Evolutionary conservation across 73 alveolate species (phyloP).

Genomic region (Paraurostyla sp.): DNA sequence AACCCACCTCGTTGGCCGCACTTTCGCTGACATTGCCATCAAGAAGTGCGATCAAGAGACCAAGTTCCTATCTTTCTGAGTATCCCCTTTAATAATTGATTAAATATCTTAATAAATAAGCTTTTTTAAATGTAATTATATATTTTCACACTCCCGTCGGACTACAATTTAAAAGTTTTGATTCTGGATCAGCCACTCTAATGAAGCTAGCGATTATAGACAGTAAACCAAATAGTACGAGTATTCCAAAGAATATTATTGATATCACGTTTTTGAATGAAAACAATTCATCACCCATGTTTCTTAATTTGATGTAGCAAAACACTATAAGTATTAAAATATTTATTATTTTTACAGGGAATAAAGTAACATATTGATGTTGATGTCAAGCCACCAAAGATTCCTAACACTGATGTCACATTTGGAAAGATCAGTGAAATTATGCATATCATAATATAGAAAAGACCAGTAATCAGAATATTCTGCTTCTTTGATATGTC

Average conservation of each 20-base stretch:
- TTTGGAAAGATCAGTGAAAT: constrained; percentile 23
- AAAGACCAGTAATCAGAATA: not conserved
- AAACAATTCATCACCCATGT: constrained; percentile 1
- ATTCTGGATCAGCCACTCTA: not conserved
- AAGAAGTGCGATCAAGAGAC: not conserved
- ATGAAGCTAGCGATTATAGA: constrained; percentile 14
- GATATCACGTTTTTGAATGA: constrained; percentile 12
- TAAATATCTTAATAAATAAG: not conserved
- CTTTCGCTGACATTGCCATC: constrained; percentile 27
- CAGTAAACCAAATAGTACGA: not conserved
- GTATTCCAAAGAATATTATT: not conserved
- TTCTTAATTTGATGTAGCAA: constrained; percentile 28
- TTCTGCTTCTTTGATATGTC: constrained; percentile 3
- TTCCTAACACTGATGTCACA: constrained; percentile 18
- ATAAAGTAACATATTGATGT: constrained; percentile 31
- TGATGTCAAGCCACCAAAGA: constrained; percentile 48
- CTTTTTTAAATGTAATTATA: not conserved
- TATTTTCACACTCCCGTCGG: not conserved
- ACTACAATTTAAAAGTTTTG: not conserved
- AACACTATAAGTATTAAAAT: constrained; percentile 37
- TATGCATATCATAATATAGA: not conserved
- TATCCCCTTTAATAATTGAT: too few species aligned
- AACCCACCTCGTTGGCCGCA: not conserved
- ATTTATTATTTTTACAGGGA: too few species aligned
- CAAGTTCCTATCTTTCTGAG: not conserved